These are phyloP conservation scores for Jacaranda mimosifolia DNA, from an alignment of 257 asterid genomes.

Conservation along the genomic window DNA sequence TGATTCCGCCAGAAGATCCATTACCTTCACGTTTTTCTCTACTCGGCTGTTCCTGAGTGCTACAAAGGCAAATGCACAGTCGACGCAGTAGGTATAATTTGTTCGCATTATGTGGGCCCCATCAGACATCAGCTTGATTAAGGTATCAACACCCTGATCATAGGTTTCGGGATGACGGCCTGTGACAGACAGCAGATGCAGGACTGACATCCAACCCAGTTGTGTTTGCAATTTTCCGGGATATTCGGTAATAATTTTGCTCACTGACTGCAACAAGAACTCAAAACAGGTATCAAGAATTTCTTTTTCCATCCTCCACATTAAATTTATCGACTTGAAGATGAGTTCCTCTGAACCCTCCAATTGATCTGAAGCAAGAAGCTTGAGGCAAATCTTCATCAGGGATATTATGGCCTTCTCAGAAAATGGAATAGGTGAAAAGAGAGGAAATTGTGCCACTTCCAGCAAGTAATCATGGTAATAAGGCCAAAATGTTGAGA, in stretches of 20 bases:
- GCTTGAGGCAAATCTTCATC: conserved; percentile 72
- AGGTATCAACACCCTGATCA: conserved; percentile 71
- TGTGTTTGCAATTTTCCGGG: conserved; percentile 69
- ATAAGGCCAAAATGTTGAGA: conserved; percentile 77
- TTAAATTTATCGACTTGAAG: conserved; percentile 78
- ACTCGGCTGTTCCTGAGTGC: conserved; percentile 83
- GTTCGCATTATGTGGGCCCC: conserved; percentile 56
- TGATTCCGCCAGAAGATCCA: conserved; percentile 79
- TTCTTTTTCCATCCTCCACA: conserved; percentile 91
- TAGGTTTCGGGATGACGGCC: conserved; percentile 94
- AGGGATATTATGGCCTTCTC: conserved; percentile 77
- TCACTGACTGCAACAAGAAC: conserved; percentile 60
- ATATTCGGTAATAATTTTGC: conserved; percentile 67
- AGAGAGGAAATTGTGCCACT: conserved; percentile 80
- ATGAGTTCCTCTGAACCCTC: conserved; percentile 77
- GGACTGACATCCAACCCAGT: conserved; percentile 80
- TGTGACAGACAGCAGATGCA: conserved; percentile 79
- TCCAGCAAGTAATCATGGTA: conserved; percentile 79
- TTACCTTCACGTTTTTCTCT: conserved; percentile 70
- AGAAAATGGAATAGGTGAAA: conserved; percentile 77
- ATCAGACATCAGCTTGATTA: conserved; percentile 68
- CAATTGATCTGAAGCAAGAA: conserved; percentile 57
- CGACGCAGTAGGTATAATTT: conserved; percentile 75
- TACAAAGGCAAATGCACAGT: conserved; percentile 84
- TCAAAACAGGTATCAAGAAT: conserved; percentile 85